A percentile compares a stretch with the other conserved stretches of the same genome.
Evolutionary conservation across 2,329 filamentous ascomycete species (phyloP).

Genomic region (Microascus cirrosus): DNA sequence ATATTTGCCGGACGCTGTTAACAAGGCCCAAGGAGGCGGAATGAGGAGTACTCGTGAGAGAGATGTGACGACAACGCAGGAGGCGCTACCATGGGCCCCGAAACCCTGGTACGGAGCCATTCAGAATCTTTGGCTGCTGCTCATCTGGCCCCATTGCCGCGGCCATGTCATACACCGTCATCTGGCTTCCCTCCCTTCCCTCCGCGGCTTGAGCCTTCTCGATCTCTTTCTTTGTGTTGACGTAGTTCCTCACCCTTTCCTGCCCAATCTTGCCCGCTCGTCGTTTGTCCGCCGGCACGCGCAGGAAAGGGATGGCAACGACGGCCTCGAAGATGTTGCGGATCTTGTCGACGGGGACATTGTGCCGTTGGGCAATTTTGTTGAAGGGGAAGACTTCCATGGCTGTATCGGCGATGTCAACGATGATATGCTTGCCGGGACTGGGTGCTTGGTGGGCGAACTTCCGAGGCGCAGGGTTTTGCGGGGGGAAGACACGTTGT

Average conservation of each 20-base stretch:
- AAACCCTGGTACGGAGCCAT: neutral
- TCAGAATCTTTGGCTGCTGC: neutral
- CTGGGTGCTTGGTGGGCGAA: neutral
- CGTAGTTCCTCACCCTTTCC: slow-evolving; percentile 29
- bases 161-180: neutral
- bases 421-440: slow-evolving; percentile 26
- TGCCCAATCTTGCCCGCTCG: slow-evolving; percentile 28
- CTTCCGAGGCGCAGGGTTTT: neutral
- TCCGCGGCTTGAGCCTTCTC: slow-evolving; percentile 6
- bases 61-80: neutral
- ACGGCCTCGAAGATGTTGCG: slow-evolving; percentile 34
- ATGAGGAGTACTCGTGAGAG: neutral
- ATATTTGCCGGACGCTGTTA: neutral
- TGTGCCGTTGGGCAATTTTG: slow-evolving; percentile 31
- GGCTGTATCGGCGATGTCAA: slow-evolving; percentile 37
- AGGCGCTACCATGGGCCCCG: neutral
- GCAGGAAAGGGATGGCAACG: slow-evolving; percentile 34
- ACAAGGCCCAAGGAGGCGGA: neutral
- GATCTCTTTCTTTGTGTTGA: slow-evolving; percentile 25
- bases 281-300: slow-evolving; percentile 28
- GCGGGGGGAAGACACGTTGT: neutral
- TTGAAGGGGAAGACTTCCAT: slow-evolving; percentile 33
- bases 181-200: slow-evolving; percentile 7
- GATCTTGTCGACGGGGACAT: slow-evolving; percentile 28
- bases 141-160: neutral